Percentiles rank a stretch among this genome's conserved stretches.
Conservation (phyloP, 1,139 yeast genomes). For the Taphrina confusa region DNA sequence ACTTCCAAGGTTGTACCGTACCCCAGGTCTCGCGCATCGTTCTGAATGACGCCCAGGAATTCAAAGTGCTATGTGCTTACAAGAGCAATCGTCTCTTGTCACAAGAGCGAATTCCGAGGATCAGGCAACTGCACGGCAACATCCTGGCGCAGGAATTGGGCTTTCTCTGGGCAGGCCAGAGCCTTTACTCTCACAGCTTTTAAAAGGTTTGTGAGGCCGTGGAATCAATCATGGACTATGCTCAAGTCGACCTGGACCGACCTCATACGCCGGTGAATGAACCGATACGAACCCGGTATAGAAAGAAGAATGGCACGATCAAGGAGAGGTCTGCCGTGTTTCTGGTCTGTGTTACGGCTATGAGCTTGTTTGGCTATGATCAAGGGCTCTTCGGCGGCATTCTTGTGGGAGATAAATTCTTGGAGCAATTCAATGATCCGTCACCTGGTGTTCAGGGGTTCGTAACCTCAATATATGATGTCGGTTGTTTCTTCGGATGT, state of each 20-base stretch:
- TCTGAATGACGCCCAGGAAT: no score
- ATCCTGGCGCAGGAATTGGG: no score
- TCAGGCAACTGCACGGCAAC: no score
- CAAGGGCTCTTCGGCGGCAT: constrained; percentile 43
- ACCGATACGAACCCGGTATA: constrained; percentile 22
- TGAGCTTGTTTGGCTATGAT: constrained; percentile 41
- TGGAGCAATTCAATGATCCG: constrained; percentile 40
- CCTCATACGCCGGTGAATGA: constrained; percentile 26
- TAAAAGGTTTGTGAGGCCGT: no score
- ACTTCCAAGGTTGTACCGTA: no score
- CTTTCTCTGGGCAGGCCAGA: no score
- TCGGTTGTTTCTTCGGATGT: constrained; percentile 59
- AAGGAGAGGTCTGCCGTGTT: constrained; percentile 26
- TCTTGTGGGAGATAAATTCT: constrained; percentile 41
- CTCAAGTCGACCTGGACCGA: constrained; percentile 15
- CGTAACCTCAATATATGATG: constrained; percentile 38
- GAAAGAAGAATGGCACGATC: constrained; percentile 29
- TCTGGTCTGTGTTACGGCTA: constrained; percentile 27
- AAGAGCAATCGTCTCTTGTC: no score
- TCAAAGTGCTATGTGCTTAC: no score
- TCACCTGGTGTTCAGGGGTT: constrained; percentile 34
- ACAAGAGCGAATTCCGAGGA: no score
- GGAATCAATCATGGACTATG: constrained; percentile 21
- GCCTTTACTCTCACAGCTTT: no score
- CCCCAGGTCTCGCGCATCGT: no score